phyloP scores from a whole-genome alignment of 129 eudicot genomes.

The Centaurea solstitialis region DNA sequence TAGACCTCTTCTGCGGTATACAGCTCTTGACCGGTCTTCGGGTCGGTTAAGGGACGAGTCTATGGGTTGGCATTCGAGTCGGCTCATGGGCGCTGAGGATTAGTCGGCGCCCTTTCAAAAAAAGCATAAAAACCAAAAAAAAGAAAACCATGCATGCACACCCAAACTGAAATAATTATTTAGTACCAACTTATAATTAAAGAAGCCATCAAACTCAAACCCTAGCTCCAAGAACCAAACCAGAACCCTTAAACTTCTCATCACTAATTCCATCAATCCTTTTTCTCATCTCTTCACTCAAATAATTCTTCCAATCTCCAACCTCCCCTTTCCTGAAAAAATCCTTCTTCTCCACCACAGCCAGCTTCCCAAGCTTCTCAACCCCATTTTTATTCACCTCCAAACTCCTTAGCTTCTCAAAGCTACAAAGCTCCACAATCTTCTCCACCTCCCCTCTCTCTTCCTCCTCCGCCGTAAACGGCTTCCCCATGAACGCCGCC shows the following conservation, averaged over 20 bases:
- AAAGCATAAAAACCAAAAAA: no score
- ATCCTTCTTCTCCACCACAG: background rate
- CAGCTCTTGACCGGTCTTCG: no score
- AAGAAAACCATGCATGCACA: background rate
- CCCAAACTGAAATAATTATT: background rate
- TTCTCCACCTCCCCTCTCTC: constrained; percentile 18
- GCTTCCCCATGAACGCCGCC: constrained; percentile 42
- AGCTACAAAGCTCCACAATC: constrained; percentile 18
- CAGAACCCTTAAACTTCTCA: constrained; percentile 21
- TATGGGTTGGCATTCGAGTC: no score
- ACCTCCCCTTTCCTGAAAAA: constrained; percentile 24
- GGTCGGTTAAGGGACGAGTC: no score
- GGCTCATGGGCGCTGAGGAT: no score
- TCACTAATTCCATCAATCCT: constrained; percentile 3
- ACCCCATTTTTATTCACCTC: constrained; percentile 20
- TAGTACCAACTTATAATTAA: background rate
- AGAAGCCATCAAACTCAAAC: background rate
- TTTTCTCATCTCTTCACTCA: constrained; percentile 16
- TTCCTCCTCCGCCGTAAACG: constrained; percentile 9
- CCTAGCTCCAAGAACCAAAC: background rate
- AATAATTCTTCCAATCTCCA: constrained; percentile 26
- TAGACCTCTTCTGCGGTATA: no score
- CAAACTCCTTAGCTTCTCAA: constrained; percentile 7
- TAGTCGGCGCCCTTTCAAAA: no score
- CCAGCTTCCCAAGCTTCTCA: background rate